phyloP scores from a whole-genome alignment of 129 eudicot genomes.

The Apium graveolens region DNA sequence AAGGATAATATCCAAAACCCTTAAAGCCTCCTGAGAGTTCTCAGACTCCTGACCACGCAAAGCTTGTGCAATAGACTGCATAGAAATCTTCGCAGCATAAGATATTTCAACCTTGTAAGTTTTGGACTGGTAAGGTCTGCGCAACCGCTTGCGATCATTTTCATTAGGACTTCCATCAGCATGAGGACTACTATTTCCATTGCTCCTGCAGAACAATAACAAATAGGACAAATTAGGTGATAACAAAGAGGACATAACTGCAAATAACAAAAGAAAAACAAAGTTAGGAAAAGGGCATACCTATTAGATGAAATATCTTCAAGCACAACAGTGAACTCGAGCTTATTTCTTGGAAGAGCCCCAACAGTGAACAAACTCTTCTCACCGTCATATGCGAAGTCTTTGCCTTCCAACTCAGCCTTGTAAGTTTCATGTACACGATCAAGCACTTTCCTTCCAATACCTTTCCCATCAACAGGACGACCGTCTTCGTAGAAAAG shows the following conservation, averaged over 20 bases:
- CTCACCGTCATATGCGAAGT: constrained; percentile 92
- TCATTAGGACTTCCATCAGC: constrained; percentile 49
- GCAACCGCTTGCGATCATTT: constrained; percentile 44
- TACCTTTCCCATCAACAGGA: constrained; percentile 71
- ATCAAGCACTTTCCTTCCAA: constrained; percentile 79
- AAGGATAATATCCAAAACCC: constrained; percentile 81
- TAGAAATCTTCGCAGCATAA: constrained; percentile 84
- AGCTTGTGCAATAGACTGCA: constrained; percentile 87
- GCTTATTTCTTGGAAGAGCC: constrained; percentile 76
- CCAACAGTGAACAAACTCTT: constrained; percentile 88
- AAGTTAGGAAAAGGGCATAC: constrained; percentile 15
- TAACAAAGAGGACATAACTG: no score
- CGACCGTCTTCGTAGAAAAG: constrained; percentile 84
- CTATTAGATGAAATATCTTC: constrained; percentile 56
- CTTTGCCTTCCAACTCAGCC: constrained; percentile 68
- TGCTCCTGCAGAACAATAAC: constrained; percentile 35
- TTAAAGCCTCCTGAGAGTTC: constrained; percentile 70
- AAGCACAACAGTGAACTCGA: constrained; percentile 82
- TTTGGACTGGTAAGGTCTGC: constrained; percentile 66
- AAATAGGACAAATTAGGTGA: no score
- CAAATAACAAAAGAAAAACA: neutral
- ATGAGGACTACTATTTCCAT: constrained; percentile 44
- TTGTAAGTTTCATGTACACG: constrained; percentile 63
- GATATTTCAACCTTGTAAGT: constrained; percentile 76
- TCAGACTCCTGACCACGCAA: constrained; percentile 81